Conservation (phyloP, 2,329 filamentous ascomycete species). For the Sclerotinia subarctica region DNA sequence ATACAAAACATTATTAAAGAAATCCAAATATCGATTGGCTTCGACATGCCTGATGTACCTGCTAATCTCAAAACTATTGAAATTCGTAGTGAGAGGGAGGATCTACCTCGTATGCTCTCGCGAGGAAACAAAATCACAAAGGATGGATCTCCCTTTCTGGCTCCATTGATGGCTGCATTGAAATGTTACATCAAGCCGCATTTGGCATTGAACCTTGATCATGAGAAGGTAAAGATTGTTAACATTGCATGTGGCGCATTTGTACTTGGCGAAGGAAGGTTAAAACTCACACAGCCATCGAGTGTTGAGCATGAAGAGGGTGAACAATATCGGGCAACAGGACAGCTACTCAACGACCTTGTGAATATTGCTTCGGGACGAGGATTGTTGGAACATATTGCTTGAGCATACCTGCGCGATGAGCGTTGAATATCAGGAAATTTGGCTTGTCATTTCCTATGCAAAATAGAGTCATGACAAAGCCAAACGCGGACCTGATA, state of each 20-base stretch:
- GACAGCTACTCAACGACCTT: conserved; percentile 29
- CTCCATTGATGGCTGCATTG: conserved; percentile 43
- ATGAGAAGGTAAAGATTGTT: conserved; percentile 42
- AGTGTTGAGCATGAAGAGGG: conserved; percentile 23
- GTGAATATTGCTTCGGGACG: conserved; percentile 26
- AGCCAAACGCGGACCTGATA: too few relatives aligned
- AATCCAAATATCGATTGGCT: conserved; percentile 32
- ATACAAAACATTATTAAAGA: conserved; percentile 32
- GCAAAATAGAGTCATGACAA: not conserved
- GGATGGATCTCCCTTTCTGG: conserved; percentile 40
- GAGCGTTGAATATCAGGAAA: not conserved
- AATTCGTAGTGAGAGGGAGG: conserved; percentile 43
- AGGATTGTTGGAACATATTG: conserved; percentile 13
- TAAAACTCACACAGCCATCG: conserved; percentile 40
- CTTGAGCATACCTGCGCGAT: not conserved
- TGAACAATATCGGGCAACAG: conserved; percentile 29
- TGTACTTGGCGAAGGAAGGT: conserved; percentile 42
- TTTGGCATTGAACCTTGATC: conserved; percentile 42
- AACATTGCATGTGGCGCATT: conserved; percentile 44
- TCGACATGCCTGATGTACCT: conserved; percentile 32
- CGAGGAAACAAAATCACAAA: conserved; percentile 29
- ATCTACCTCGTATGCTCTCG: conserved; percentile 39
- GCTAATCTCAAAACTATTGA: conserved; percentile 42
- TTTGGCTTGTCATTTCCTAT: not conserved
- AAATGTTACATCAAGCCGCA: conserved; percentile 41